Base-by-base conservation (phyloP, 257 asterid species). In the Penstemon newberryi region DNA sequence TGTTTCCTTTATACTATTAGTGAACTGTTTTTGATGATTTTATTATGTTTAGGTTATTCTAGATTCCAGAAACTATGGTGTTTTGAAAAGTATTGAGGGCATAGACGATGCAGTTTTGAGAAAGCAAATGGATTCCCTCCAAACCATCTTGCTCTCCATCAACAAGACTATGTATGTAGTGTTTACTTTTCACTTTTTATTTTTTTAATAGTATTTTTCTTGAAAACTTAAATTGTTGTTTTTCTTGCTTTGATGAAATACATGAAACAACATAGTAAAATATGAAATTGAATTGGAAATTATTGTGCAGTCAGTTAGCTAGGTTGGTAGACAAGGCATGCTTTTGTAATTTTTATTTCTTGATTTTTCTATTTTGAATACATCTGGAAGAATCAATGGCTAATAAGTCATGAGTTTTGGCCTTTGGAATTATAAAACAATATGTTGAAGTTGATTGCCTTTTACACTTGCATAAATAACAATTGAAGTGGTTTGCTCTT, bases 41-140 rank as follows among this genome's bases (percentile, higher is more conserved):
- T 67, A 51, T 60, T 75, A 45, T 73, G 61, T 43, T 64, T 65
- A 89, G 93, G 76, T 83, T 33, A 76, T 92, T 65, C 88, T 70
- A 74, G 70, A 84, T 72, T 63, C 72, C 4, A 75, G 65, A 42
- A 86, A 87, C 67, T 89, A 77, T 56, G 92, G 88, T 36, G 83
- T 68, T 12, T 77, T 92, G 84, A 72, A 50, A 72, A 81, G 87
- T 62, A 71, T 87, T 54, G 81, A 82, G 53, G 95, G 91, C 56
- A 78, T 92, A 42, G 78, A 84, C 70, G 69, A 72, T 74, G 86
- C 76, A 43, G 79, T 92, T 12, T 69, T 84, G 77, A 81, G 65
- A 5, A 92, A 85, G 82, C 96, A 92, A 75, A 78, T 83, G 87
- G 86, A 86, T 43, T 92, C 95, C 15, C 78, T 92, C 70, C 90